Evolutionary conservation across 306 rosid genomes (phyloP), one percentile per base, ranked within the genome.

Genomic region (Comarum palustre): DNA sequence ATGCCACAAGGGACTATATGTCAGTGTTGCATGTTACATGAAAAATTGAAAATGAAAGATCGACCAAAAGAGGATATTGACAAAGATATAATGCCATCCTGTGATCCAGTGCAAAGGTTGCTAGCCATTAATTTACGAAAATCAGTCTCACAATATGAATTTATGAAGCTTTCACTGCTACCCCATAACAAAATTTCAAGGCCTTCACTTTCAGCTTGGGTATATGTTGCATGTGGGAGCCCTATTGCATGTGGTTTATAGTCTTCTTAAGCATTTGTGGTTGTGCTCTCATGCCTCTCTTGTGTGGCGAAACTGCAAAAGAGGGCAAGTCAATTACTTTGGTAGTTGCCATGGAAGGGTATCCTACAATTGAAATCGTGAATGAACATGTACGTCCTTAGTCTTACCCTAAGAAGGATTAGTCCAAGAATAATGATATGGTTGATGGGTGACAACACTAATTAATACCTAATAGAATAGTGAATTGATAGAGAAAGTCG

Each of bases 381-480:
- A 71, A 55, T 25, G 38, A 25, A 57, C 5, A 2, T 31, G 62
- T 36, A 10, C 9, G 45, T 7, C 19, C 13, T 3, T 22, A 14
- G 15, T 15, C 41, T 20, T 17, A 25, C 39, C 41, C 52, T 55
- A 39, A 17, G 34, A 39, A 34, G 11, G 13, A 32, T 3, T 39
- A 10, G 8, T 24, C 41, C 27, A 24, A 6, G 57, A 72, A 25
- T 58, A 16, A 57, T 42, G 31, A 8, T 15, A 42, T 58, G 17
- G 42, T 39, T 70, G 47, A 70, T 51, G 34, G 19, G 19, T 54
- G 74, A 46, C 51, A 68, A 2, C 73, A 11, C 32, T 24, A 55
- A 11, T 7, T 55, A 55, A 55, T 4, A 55, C 34, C 16, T 24
- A 25, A 54, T 54, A 22, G 16, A 6, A 20, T 54, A 54, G 9